Percentiles rank a stretch among this genome's conserved stretches.
phyloP scores from a whole-genome alignment of 768 basidiomycete species.

The Boletus tomentosulus region DNA sequence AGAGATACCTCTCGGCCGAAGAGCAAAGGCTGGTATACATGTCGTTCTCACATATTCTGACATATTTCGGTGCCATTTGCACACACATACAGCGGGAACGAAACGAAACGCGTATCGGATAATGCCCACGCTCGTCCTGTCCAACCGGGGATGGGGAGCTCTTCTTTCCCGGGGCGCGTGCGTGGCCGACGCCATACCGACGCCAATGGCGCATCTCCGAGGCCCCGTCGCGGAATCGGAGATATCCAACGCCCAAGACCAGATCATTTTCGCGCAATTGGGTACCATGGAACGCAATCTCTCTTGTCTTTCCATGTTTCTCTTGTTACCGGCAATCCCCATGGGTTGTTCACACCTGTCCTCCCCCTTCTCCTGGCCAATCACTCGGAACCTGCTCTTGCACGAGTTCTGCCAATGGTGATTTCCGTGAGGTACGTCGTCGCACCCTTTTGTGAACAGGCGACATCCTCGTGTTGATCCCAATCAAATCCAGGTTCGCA shows the following conservation, averaged over 20 bases:
- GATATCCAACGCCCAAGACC: too few relatives aligned
- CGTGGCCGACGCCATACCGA: not conserved
- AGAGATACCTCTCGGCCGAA: not conserved
- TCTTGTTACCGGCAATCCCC: not conserved
- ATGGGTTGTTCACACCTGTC: too few relatives aligned
- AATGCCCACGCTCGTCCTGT: not conserved
- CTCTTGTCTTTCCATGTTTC: too few relatives aligned
- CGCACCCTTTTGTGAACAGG: not conserved
- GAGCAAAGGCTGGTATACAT: not conserved
- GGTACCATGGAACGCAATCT: too few relatives aligned
- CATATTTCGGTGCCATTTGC: not conserved
- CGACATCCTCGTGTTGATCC: not conserved
- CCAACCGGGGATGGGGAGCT: not conserved
- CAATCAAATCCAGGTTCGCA: not conserved
- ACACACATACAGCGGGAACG: not conserved
- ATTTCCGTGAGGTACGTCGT: too few relatives aligned
- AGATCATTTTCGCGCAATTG: too few relatives aligned
- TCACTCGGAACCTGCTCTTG: not conserved
- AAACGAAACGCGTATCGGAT: not conserved
- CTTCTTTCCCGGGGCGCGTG: not conserved
- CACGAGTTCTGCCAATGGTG: too few relatives aligned
- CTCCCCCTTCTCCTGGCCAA: too few relatives aligned
- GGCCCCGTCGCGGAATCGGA: not conserved
- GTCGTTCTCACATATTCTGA: not conserved
- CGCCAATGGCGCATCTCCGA: not conserved